Percentiles rank a stretch among this genome's conserved stretches.
These are phyloP conservation scores for Yarrowia deformans DNA, from an alignment of 805 yeast genomes.

Conservation along the genomic window DNA sequence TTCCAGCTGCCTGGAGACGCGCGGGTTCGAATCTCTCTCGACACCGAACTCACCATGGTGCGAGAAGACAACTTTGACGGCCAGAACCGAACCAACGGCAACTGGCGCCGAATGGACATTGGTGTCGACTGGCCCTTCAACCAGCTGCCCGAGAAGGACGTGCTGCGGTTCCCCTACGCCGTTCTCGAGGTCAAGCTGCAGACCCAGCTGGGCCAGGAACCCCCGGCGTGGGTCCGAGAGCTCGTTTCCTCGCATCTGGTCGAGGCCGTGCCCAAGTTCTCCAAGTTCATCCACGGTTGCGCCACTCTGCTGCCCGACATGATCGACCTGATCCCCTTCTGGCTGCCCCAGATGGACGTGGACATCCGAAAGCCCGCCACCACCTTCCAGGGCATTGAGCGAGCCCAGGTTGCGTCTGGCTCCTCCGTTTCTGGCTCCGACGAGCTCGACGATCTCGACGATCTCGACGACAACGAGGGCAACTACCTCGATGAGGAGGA, in stretches of 20 bases:
- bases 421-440: constrained; percentile 47
- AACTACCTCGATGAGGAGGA: constrained; percentile 47
- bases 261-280: constrained; percentile 97
- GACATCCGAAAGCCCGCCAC: constrained; percentile 90
- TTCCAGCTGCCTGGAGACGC: constrained; percentile 99
- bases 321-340: constrained; percentile 87
- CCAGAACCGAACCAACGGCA: constrained; percentile 81
- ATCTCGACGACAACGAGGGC: constrained; percentile 45
- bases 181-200: constrained; percentile 96
- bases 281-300: constrained; percentile 96
- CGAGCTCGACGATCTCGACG: constrained; percentile 52
- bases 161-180: constrained; percentile 95
- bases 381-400: constrained; percentile 68
- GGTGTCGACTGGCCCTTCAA: constrained; percentile 96
- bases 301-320: constrained; percentile 88
- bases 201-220: constrained; percentile 98
- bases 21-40: constrained; percentile 96
- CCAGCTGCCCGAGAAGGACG: constrained; percentile 83
- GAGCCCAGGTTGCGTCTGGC: constrained; percentile 50
- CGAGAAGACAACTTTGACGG: constrained; percentile 98
- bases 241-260: constrained; percentile 90
- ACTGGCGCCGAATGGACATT: constrained; percentile 98
- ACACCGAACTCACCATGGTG: constrained; percentile 95
- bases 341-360: constrained; percentile 97
- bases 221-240: constrained; percentile 97